Base-by-base conservation (phyloP, 805 yeast genomes). In the Lipomyces mesembrius region DNA sequence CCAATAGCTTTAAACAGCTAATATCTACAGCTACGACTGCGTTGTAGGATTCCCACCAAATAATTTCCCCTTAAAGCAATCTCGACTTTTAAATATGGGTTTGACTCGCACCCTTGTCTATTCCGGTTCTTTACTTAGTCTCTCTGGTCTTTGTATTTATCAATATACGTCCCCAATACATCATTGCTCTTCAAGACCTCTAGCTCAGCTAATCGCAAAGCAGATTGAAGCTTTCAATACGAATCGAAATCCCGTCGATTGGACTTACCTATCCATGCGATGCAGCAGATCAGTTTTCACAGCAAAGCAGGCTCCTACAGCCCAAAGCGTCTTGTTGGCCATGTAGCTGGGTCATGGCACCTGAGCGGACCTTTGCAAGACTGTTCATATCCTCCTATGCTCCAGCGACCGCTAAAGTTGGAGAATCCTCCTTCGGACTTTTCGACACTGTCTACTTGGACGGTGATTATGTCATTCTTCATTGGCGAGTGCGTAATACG, bases 301-400 rank as follows among this genome's bases (percentile, higher is more conserved):
- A 11, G 14, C 14, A 11, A 37, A 37, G 39, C 39, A 17, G 17
- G 39, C n/a, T 25, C 55, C 55, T 52, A 9, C n/a, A 3, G 55
- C 55, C 55, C 25, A 22, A 52, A 25, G 8, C 34, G 20, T 25
- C 32, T 25, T 52, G 55, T 8, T 52, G 34, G 55, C 55, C 55
- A 52, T 52, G 22, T 22, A 52, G 55, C n/a, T 52, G 55, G 49
- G 55, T 52, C 55, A 52, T 52, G 34, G 25, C 55, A 22, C 55
- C 55, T 1, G 55, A 52, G 55, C 55, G 55, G 27, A 52, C 1
- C 12, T n/a, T 52, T 9, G 8, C 20, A 52, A 22, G 29, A 9
- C 55, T 52, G 3, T 52, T 22, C 34, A 25, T 3, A 4, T 52
- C 55, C 14, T n/a, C 55, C 32, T 52, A 52, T n/a, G 49, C 20